A percentile compares a stretch with the other conserved stretches of the same genome.
phyloP scores from a whole-genome alignment of 2,329 filamentous ascomycete species.

The Ophiostoma piceae region DNA sequence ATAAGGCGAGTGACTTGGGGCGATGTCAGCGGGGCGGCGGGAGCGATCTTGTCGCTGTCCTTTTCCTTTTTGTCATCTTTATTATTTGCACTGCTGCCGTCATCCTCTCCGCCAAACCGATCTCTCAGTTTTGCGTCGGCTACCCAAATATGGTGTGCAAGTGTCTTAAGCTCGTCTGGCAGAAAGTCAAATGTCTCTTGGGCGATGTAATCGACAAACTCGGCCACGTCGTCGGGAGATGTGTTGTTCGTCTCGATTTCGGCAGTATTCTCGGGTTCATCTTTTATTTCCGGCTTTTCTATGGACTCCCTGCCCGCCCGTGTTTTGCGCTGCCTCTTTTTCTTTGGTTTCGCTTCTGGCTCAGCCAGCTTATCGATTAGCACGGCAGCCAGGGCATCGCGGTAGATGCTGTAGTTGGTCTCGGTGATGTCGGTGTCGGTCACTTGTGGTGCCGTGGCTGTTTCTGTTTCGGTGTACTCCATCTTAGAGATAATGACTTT shows the following conservation, averaged over 20 bases:
- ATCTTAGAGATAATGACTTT: not conserved
- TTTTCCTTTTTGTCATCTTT: not conserved
- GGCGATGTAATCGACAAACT: constrained; percentile 78
- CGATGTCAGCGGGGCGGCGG: constrained; percentile 44
- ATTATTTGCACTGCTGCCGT: not conserved
- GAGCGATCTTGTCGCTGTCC: not conserved
- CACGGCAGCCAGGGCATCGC: constrained; percentile 66
- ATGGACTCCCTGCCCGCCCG: not conserved
- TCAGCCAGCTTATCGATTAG: constrained; percentile 57
- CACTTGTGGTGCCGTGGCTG: not conserved
- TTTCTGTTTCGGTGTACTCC: not conserved
- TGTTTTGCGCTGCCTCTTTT: not conserved
- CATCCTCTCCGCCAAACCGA: constrained; percentile 44
- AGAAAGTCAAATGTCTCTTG: constrained; percentile 62
- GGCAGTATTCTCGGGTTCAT: constrained; percentile 19
- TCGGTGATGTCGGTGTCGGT: constrained; percentile 26
- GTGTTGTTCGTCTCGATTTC: not conserved
- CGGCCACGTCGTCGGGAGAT: constrained; percentile 61
- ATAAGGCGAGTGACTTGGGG: constrained; percentile 48
- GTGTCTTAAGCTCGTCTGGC: constrained; percentile 53
- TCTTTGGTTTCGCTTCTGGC: constrained; percentile 26
- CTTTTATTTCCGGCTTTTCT: constrained; percentile 4
- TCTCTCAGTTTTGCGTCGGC: constrained; percentile 44
- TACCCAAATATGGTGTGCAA: constrained; percentile 56
- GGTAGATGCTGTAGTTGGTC: constrained; percentile 61